Conservation (phyloP, 2,329 filamentous ascomycete genomes). For the Aciculosporium take region DNA sequence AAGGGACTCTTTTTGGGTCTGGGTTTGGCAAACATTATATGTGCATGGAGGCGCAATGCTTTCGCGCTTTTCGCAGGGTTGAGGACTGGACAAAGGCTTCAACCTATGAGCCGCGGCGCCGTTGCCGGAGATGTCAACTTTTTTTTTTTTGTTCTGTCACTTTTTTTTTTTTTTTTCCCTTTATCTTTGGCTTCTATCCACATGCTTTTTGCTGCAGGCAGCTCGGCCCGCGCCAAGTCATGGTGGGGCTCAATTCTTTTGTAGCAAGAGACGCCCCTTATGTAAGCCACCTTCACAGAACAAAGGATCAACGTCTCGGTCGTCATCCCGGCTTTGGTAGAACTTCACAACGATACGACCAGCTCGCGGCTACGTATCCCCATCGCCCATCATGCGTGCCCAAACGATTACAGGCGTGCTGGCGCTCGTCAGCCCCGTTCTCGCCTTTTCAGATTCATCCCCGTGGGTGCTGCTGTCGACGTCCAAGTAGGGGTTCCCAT, state of each 20-base stretch:
- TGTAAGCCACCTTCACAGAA: too few relatives aligned
- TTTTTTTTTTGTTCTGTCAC: background rate
- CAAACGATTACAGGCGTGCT: constrained; percentile 35
- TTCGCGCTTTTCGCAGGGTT: background rate
- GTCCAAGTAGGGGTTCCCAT: constrained; percentile 49
- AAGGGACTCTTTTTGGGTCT: constrained; percentile 43
- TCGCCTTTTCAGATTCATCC: constrained; percentile 73
- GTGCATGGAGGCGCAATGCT: background rate
- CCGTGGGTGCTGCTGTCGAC: constrained; percentile 85
- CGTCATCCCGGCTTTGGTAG: constrained; percentile 8
- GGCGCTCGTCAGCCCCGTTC: constrained; percentile 41
- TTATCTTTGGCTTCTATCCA: too few relatives aligned
- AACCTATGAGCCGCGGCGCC: background rate
- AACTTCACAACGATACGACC: constrained; percentile 12
- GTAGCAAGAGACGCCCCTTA: background rate
- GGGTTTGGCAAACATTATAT: constrained; percentile 38
- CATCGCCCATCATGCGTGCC: constrained; percentile 35
- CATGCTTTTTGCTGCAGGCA: background rate
- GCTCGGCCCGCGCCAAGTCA: background rate
- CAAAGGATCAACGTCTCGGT: too few relatives aligned
- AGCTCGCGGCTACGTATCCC: background rate
- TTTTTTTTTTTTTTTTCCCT: background rate
- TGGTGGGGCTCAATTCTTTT: background rate
- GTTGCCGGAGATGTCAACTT: background rate
- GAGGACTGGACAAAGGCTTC: background rate